Conservation (phyloP, 257 asterid species). For the Eustoma russellianum region DNA sequence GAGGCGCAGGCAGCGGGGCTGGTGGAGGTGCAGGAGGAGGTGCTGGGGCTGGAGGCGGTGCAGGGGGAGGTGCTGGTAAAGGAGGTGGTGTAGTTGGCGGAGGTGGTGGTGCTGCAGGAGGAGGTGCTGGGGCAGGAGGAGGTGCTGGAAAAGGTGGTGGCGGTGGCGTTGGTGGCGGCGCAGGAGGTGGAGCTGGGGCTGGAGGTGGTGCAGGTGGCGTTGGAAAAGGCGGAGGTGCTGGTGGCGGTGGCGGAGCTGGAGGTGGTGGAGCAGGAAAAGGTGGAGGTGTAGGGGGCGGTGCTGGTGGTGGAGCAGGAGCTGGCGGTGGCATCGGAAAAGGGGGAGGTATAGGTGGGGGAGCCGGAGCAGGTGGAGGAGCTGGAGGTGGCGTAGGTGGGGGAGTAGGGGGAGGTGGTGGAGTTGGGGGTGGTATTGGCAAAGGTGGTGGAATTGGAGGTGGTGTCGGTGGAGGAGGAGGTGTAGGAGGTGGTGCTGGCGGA, state of each 20-base stretch:
- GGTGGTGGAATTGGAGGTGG: neutral
- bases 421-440: neutral
- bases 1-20: neutral
- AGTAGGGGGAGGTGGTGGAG: neutral
- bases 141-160: neutral
- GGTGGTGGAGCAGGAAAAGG: slow-evolving; percentile 3
- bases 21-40: neutral
- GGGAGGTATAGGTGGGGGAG: neutral
- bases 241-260: neutral
- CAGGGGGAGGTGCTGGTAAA: neutral
- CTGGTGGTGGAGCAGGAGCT: neutral
- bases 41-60: neutral
- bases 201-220: neutral
- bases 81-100: slow-evolving; percentile 9
- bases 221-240: neutral
- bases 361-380: neutral
- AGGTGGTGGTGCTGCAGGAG: neutral
- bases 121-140: neutral
- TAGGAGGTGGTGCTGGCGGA: slow-evolving; percentile 3
- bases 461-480: neutral
- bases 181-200: neutral
- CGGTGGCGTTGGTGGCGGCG: neutral
- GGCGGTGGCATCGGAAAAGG: neutral
- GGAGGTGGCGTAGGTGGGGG: neutral
- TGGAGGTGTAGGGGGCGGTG: neutral